Evolutionary conservation across 805 yeast species (phyloP), one percentile per base, ranked within the genome.

Genomic region (Candida manassasensis): DNA sequence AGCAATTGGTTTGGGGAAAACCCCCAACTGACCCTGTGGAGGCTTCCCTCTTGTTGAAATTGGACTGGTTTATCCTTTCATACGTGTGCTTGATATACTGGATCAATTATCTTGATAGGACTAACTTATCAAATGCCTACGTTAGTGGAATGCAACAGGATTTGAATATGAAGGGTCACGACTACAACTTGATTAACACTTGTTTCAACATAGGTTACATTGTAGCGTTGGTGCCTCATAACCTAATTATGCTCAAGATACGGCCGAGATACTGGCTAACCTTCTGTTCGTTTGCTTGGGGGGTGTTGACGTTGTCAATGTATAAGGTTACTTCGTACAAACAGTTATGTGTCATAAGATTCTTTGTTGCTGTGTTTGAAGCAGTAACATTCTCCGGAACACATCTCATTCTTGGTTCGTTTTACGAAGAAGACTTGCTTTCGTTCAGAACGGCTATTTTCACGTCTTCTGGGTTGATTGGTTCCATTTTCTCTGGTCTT

Each of bases 81-180:
- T 69, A 66, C 40, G 56, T 53, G 4, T 61, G 70, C 42, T 52
- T 67, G 22, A 47, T 63, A 2, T 69, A 68, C 42, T 68, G 70
- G 66, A 63, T 57, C 38, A 79, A 78, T 44, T 79, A 77, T 50
- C 63, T 80, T 21, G 84, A 79, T 52, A 63, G 79, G 33, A 32
- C 47, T n/a, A 53, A 53, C 33, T 44, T 53, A 16, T 30, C 52
- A 12, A 51, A 50, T 29, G 84, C 85, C 2, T 79, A 79, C 49
- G 80, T 78, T n/a, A 67, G 77, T 8, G 85, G 85, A 7, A 75
- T 80, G 83, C 68, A 75, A 44, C 77, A 75, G 38, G 83, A 72
- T 35, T 45, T 75, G 37, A 44, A 57, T 3, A 59, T 76, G 63
- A 27, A 49, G 27, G 77, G 78, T 9, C 55, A 71, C 39, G 69